A percentile compares a stretch with the other conserved stretches of the same genome.
phyloP scores from a whole-genome alignment of 768 basidiomycete genomes.

The Kwoniella pini region DNA sequence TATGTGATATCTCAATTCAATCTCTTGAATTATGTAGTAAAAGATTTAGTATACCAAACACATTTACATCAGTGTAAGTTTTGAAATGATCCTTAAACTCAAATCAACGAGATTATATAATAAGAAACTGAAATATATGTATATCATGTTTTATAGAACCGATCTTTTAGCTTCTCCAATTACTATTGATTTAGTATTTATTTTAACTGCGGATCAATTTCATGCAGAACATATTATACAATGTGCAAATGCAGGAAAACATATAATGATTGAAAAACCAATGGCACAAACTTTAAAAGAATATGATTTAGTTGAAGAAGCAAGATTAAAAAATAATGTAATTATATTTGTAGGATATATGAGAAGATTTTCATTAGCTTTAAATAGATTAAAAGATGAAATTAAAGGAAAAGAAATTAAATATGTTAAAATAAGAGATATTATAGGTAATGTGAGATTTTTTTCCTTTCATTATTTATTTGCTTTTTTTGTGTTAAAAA shows the following conservation, averaged over 20 bases:
- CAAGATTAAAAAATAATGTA: slow-evolving; percentile 29
- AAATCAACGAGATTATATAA: not conserved
- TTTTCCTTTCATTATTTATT: too few relatives aligned
- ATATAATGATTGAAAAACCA: slow-evolving; percentile 52
- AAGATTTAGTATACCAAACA: slow-evolving; percentile 22
- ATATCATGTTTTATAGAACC: too few relatives aligned
- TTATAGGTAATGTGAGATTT: slow-evolving; percentile 40
- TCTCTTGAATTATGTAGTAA: slow-evolving; percentile 26
- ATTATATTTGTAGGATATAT: slow-evolving; percentile 49
- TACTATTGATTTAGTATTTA: slow-evolving; percentile 38
- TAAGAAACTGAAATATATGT: too few relatives aligned
- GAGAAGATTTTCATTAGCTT: slow-evolving; percentile 47
- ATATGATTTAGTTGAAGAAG: slow-evolving; percentile 35
- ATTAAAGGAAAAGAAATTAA: slow-evolving; percentile 36
- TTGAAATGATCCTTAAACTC: not conserved
- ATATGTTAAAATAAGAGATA: slow-evolving; percentile 41
- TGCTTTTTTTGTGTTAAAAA: too few relatives aligned
- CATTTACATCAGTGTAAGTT: slow-evolving; percentile 30
- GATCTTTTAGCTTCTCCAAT: slow-evolving; percentile 27
- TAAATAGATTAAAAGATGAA: slow-evolving; percentile 36
- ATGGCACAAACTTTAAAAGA: slow-evolving; percentile 43
- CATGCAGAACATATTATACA: slow-evolving; percentile 36
- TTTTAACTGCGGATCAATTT: slow-evolving; percentile 30
- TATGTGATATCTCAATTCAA: slow-evolving; percentile 30
- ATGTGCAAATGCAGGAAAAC: slow-evolving; percentile 34